Conservation (phyloP, 768 basidiomycete genomes). For the Russula brevipes region DNA sequence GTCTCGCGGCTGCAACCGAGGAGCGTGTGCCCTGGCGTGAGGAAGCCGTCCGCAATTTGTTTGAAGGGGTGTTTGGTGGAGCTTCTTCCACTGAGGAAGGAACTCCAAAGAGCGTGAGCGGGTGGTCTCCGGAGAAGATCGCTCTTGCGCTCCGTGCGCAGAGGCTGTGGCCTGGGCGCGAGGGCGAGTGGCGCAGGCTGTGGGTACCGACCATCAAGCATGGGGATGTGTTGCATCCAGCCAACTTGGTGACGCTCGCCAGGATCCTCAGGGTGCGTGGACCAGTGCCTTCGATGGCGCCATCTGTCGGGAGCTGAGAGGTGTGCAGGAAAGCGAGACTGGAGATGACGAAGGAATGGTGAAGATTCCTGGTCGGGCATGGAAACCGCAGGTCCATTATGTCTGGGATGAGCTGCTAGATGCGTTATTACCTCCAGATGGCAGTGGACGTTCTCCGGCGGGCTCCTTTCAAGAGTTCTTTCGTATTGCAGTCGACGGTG, state of each 20-base stretch:
- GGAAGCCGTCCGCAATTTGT: slow-evolving; percentile 48
- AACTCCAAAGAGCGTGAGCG: slow-evolving; percentile 29
- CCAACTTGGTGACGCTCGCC: slow-evolving; percentile 72
- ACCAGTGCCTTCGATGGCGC: neutral
- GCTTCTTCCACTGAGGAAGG: neutral
- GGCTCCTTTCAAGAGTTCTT: slow-evolving; percentile 89
- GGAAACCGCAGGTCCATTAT: slow-evolving; percentile 91
- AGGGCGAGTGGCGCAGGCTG: slow-evolving; percentile 54
- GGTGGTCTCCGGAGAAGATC: slow-evolving; percentile 88
- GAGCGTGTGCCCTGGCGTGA: slow-evolving; percentile 68
- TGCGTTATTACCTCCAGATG: slow-evolving; percentile 52
- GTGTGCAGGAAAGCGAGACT: slow-evolving; percentile 33
- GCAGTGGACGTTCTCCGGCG: slow-evolving; percentile 36
- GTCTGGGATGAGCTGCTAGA: slow-evolving; percentile 86
- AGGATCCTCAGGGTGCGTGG: slow-evolving; percentile 70
- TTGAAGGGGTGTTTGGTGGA: slow-evolving; percentile 51
- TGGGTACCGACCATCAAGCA: slow-evolving; percentile 75
- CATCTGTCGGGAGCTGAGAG: neutral
- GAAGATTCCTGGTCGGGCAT: slow-evolving; percentile 51
- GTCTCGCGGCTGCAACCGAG: slow-evolving; percentile 37
- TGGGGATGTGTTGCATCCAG: slow-evolving; percentile 56
- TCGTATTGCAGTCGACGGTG: slow-evolving; percentile 85
- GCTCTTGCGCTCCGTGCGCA: slow-evolving; percentile 74
- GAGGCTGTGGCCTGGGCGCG: slow-evolving; percentile 48
- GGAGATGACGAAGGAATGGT: slow-evolving; percentile 49